Percentiles rank a stretch among this genome's conserved stretches.
Conservation (phyloP, 1,139 yeast species). For the Yamadazyma buinensis region DNA sequence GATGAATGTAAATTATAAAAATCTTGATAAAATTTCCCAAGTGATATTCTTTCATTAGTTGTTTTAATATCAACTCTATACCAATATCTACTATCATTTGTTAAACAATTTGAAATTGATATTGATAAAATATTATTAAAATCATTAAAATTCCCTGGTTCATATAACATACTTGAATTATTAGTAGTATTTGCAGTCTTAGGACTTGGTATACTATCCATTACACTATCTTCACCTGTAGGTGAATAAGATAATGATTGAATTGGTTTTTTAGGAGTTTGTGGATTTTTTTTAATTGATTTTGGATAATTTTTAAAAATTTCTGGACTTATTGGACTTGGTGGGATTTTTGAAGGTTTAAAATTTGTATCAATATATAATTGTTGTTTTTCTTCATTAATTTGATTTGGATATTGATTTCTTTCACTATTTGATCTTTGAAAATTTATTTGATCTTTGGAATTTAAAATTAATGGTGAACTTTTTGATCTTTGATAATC, state of each 20-base stretch:
- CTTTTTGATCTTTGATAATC: slow-evolving; percentile 4
- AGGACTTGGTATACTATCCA: neutral
- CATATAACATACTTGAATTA: neutral
- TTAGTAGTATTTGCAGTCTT: too few species aligned
- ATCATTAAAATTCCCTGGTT: neutral
- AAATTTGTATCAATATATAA: slow-evolving; percentile 1
- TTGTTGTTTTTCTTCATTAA: neutral
- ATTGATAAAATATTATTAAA: slow-evolving; percentile 5
- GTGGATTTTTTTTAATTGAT: neutral
- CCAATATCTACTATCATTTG: slow-evolving; percentile 39
- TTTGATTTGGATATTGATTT: too few species aligned
- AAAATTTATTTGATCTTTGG: neutral
- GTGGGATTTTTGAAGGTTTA: neutral
- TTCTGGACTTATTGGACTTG: slow-evolving; percentile 5
- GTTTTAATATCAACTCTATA: slow-evolving; percentile 38
- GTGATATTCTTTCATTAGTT: slow-evolving; percentile 25
- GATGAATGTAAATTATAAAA: slow-evolving; percentile 39
- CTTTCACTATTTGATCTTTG: slow-evolving; percentile 1
- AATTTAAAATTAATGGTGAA: slow-evolving; percentile 1
- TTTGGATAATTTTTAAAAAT: slow-evolving; percentile 3
- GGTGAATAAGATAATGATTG: neutral
- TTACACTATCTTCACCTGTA: neutral
- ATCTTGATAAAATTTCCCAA: slow-evolving; percentile 43
- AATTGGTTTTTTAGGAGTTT: neutral
- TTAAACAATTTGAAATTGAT: slow-evolving; percentile 36